Evolutionary conservation across 2,329 filamentous ascomycete genomes (phyloP).

Genomic region (Lachnellula arida): DNA sequence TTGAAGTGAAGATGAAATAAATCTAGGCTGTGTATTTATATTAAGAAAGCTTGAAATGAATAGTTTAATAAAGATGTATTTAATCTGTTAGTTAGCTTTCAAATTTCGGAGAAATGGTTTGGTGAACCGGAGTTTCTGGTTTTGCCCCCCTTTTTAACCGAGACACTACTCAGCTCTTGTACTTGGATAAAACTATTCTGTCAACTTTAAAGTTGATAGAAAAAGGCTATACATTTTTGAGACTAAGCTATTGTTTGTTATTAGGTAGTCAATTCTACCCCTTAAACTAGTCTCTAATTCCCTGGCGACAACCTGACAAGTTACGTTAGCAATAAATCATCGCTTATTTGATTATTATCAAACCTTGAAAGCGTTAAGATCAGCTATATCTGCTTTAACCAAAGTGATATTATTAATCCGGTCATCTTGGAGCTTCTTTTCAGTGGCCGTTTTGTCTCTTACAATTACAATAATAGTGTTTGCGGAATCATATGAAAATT

Average conservation of each 20-base stretch:
- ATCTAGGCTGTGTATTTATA: no score
- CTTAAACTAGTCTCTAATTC: not conserved
- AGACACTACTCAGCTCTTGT: not conserved
- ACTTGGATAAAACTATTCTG: no score
- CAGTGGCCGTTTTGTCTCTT: slow-evolving; percentile 38
- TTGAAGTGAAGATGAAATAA: no score
- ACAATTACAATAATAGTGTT: slow-evolving; percentile 44
- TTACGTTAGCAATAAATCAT: not conserved
- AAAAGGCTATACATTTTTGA: slow-evolving; percentile 7
- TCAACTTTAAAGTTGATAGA: no score
- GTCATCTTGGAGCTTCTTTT: slow-evolving; percentile 18
- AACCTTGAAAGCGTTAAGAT: not conserved
- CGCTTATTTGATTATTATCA: not conserved
- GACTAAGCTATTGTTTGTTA: slow-evolving; percentile 28
- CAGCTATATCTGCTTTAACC: not conserved
- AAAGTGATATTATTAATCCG: not conserved
- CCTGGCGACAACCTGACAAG: not conserved
- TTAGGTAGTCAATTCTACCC: slow-evolving; percentile 23
- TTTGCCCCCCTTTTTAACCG: not conserved
- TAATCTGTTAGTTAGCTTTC: no score
- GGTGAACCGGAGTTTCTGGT: not conserved
- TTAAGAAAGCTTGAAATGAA: no score
- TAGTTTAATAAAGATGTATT: no score
- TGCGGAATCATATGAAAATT: slow-evolving; percentile 38
- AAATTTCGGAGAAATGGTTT: not conserved